phyloP scores from a whole-genome alignment of 805 yeast species.

The Yarrowia sp. region DNA sequence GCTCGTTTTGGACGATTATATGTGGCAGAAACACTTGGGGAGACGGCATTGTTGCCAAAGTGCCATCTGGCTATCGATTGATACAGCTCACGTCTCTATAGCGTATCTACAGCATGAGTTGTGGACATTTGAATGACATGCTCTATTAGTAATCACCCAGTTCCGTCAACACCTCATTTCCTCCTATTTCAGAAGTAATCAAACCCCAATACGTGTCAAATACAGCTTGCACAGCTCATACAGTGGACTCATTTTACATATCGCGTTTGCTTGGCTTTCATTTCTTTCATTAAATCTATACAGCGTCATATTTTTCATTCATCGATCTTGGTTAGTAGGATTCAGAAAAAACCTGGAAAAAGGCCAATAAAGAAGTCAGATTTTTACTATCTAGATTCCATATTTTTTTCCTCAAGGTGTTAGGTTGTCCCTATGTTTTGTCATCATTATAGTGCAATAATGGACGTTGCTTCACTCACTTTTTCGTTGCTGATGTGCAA shows the following conservation, averaged over 20 bases:
- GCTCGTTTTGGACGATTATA: too few relatives aligned
- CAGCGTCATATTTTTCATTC: neutral
- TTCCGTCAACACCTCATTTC: neutral
- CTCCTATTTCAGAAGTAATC: neutral
- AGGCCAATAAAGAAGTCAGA: conserved; percentile 1
- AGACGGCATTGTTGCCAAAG: too few relatives aligned
- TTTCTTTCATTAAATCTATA: neutral
- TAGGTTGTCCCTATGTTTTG: conserved; percentile 39
- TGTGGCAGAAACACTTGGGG: too few relatives aligned
- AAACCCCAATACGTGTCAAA: too few relatives aligned
- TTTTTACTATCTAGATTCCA: conserved; percentile 39
- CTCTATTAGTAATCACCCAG: too few relatives aligned
- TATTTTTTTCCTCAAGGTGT: conserved; percentile 29
- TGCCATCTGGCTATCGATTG: too few relatives aligned
- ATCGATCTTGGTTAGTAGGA: conserved; percentile 10
- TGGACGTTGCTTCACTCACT: conserved; percentile 19
- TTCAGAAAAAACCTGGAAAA: neutral
- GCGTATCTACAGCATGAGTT: too few relatives aligned
- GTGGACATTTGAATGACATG: too few relatives aligned
- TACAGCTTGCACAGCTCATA: too few relatives aligned
- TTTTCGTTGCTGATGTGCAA: neutral
- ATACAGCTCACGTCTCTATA: too few relatives aligned
- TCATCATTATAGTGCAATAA: conserved; percentile 30
- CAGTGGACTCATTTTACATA: too few relatives aligned
- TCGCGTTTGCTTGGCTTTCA: too few relatives aligned